Conservation (phyloP, 345 rosid genomes). For the Gossypium sturtianum region DNA sequence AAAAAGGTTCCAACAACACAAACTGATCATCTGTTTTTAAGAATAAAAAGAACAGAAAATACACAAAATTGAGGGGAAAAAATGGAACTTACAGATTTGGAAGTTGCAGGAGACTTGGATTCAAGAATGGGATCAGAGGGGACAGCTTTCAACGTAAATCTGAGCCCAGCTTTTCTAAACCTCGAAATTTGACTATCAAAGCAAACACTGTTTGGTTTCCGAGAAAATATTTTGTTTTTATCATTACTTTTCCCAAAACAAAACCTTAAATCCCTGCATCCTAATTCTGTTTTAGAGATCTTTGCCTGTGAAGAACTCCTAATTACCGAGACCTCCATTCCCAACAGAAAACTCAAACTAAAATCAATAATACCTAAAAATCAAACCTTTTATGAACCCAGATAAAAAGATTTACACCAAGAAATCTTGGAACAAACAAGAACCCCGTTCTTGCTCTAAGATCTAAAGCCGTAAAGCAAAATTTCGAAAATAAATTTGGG, state of each 20-base stretch:
- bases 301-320: slow-evolving; percentile 44
- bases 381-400: neutral
- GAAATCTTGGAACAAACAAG: neutral
- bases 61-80: neutral
- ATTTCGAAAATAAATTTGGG: neutral
- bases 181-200: slow-evolving; percentile 25
- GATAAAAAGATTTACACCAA: neutral
- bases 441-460: neutral
- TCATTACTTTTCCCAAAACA: slow-evolving; percentile 14
- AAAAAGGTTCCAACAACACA: neutral
- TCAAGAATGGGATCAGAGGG: slow-evolving; percentile 33
- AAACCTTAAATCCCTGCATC: slow-evolving; percentile 30
- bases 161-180: slow-evolving; percentile 29
- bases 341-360: neutral
- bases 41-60: neutral
- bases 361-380: neutral
- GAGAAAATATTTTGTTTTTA: slow-evolving; percentile 3
- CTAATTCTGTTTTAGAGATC: slow-evolving; percentile 32
- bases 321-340: slow-evolving; percentile 65
- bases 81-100: slow-evolving; percentile 42
- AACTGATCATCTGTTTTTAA: no score
- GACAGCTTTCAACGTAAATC: slow-evolving; percentile 37
- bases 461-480: neutral
- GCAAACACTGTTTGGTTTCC: slow-evolving; percentile 24
- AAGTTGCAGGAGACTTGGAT: slow-evolving; percentile 30